Percentiles rank a stretch among this genome's conserved stretches.
phyloP scores from a whole-genome alignment of 352 stramenopile genomes.

The Achlya hypogyna region DNA sequence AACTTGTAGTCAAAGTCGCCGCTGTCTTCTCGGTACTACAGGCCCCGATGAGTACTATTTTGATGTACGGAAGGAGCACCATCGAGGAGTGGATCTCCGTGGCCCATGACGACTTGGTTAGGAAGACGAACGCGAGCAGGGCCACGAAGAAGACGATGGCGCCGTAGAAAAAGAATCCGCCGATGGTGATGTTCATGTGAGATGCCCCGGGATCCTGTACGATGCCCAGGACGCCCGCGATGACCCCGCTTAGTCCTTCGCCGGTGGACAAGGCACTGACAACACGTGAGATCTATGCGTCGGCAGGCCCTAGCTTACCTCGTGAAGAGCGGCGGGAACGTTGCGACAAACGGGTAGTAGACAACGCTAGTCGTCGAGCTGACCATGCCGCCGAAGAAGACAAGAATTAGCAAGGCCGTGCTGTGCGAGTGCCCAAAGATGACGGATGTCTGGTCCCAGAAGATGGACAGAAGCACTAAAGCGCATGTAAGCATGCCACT shows the following conservation, averaged over 20 bases:
- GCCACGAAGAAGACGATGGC: slow-evolving; percentile 46
- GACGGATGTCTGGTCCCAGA: slow-evolving; percentile 40
- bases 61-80: neutral
- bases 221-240: slow-evolving; percentile 46
- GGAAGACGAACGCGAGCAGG: slow-evolving; percentile 40
- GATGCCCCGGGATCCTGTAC: slow-evolving; percentile 42
- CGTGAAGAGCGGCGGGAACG: slow-evolving; percentile 52
- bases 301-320: no score
- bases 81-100: neutral
- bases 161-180: slow-evolving; percentile 46
- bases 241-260: slow-evolving; percentile 51
- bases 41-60: neutral
- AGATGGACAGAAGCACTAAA: slow-evolving; percentile 41
- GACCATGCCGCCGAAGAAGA: slow-evolving; percentile 53
- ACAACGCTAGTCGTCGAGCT: slow-evolving; percentile 63
- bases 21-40: slow-evolving; percentile 14
- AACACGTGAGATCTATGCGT: no score
- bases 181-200: slow-evolving; percentile 48
- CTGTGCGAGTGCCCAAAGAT: slow-evolving; percentile 47
- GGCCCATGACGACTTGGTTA: slow-evolving; percentile 20
- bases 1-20: slow-evolving; percentile 21
- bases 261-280: slow-evolving; percentile 40
- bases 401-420: slow-evolving; percentile 54
- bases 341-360: slow-evolving; percentile 63
- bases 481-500: no score